Percentiles rank a stretch among this genome's conserved stretches.
These are phyloP conservation scores for Reticulascus tulasneorum DNA, from an alignment of 2,329 filamentous ascomycete genomes.

Conservation along the genomic window DNA sequence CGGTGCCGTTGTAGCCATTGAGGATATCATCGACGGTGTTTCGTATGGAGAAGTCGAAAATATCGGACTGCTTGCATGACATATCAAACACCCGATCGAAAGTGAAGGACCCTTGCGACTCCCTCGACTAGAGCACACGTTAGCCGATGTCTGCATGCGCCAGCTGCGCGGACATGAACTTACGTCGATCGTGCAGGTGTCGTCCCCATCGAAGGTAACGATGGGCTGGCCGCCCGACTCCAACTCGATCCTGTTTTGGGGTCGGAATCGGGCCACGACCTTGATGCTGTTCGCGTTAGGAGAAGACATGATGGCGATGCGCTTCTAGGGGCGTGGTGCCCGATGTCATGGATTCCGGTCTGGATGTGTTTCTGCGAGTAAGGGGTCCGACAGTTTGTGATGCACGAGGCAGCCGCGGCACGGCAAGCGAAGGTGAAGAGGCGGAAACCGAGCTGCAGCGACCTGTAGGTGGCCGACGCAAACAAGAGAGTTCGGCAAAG, in stretches of 20 bases:
- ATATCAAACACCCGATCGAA: constrained; percentile 98
- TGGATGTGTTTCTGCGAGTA: constrained; percentile 1
- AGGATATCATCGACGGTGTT: constrained; percentile 96
- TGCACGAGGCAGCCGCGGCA: constrained; percentile 12
- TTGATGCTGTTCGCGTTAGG: constrained; percentile 63
- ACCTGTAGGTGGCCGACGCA: no score
- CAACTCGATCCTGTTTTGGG: constrained; percentile 92
- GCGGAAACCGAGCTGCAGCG: no score
- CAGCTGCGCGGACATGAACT: constrained; percentile 26
- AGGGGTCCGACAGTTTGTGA: constrained; percentile 7
- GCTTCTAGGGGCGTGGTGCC: constrained; percentile 9
- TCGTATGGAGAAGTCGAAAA: constrained; percentile 97
- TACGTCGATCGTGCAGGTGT: constrained; percentile 85
- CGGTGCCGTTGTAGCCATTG: constrained; percentile 98
- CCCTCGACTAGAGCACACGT: constrained; percentile 59
- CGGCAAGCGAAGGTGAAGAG: constrained; percentile 11
- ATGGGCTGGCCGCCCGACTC: constrained; percentile 88
- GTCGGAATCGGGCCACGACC: constrained; percentile 97
- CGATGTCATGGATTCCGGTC: constrained; percentile 11
- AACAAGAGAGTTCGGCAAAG: constrained; percentile 8
- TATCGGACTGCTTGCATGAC: constrained; percentile 82
- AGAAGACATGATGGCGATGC: constrained; percentile 46
- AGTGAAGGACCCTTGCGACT: constrained; percentile 82
- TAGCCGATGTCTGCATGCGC: constrained; percentile 3
- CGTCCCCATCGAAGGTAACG: constrained; percentile 80